Conservation (phyloP, 225 moss, liverwort and hornwort species). For the Marchantia paleacea region DNA sequence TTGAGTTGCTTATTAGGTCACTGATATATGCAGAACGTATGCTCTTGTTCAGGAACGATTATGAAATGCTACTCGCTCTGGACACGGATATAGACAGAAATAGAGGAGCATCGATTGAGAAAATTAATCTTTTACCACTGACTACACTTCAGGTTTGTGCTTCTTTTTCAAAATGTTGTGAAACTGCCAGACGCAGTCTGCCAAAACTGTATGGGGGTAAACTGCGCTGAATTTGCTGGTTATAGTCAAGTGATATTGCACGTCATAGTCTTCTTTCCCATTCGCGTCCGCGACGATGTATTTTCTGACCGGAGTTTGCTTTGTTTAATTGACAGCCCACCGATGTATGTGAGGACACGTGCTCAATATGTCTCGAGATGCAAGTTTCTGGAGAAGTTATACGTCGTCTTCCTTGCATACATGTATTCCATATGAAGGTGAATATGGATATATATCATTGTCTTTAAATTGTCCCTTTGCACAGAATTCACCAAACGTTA, state of each 20-base stretch:
- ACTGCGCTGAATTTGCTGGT: not conserved
- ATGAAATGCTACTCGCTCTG: slow-evolving; percentile 81
- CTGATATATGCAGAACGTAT: not conserved
- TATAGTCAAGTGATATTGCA: not conserved
- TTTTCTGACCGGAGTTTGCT: not conserved
- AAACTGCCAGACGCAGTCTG: not conserved
- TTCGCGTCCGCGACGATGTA: not conserved
- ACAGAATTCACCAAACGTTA: no score
- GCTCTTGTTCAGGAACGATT: slow-evolving; percentile 61
- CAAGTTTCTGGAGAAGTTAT: slow-evolving; percentile 53
- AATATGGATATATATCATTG: not conserved
- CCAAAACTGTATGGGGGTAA: not conserved
- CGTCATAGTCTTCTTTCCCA: no score
- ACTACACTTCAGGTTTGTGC: slow-evolving; percentile 45
- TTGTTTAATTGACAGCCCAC: slow-evolving; percentile 44
- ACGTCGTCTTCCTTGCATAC: slow-evolving; percentile 73
- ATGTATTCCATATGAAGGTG: slow-evolving; percentile 63
- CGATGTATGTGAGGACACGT: slow-evolving; percentile 61
- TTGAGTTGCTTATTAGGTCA: not conserved
- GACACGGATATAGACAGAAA: slow-evolving; percentile 63
- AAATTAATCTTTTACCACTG: slow-evolving; percentile 55
- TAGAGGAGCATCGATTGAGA: slow-evolving; percentile 64
- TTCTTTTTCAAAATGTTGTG: not conserved
- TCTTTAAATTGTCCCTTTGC: no score
- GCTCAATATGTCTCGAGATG: slow-evolving; percentile 74